Evolutionary conservation across 352 stramenopile species (phyloP), one percentile per base, ranked within the genome.

Genomic region (Poterioochromonas sp.): DNA sequence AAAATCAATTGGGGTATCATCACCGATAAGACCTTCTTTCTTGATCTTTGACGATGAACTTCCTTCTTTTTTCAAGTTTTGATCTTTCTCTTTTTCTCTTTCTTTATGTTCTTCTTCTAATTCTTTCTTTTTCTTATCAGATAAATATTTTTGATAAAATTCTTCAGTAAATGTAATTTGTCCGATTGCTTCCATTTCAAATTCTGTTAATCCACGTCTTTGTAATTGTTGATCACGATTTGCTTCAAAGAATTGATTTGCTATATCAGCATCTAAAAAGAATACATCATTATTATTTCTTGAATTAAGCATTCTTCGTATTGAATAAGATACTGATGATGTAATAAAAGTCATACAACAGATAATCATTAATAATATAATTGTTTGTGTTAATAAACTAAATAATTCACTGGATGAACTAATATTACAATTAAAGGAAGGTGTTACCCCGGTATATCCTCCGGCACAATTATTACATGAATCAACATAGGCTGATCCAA

Each of bases 311-410:
- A 71, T 44, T 41, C 62, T 41, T 47, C 62, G 15, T 12, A 71
- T 71, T 3, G 62, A 71, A 47, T 47, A 71, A 12, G 62, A 47
- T 22, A 71, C 34, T 3, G 65, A 12, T 0, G 65, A 74, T 11
- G 41, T 58, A 15, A 74, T 58, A 37, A 74, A 51, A 39, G 65
- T 74, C 65, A 74, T 51, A 35, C 65, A 74, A 12, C 37, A 51
- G 39, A 74, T 74, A 35, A 74, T 54, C 20, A 54, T 74, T n/a
- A 74, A 74, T 18, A 74, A 54, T 1, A 74, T 51, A 8, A 74
- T 74, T 35, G 65, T 74, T n/a, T 74, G 37, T 1, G 39, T 37
- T 26, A 74, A 8, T 5, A 54, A 11, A n/a, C 34, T 35, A 32
- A 74, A 5, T n/a, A 40, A 41, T 5, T 1, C 32, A 3, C 26